These are phyloP conservation scores for Barnettozyma californica DNA, from an alignment of 805 yeast species.

Conservation along the genomic window DNA sequence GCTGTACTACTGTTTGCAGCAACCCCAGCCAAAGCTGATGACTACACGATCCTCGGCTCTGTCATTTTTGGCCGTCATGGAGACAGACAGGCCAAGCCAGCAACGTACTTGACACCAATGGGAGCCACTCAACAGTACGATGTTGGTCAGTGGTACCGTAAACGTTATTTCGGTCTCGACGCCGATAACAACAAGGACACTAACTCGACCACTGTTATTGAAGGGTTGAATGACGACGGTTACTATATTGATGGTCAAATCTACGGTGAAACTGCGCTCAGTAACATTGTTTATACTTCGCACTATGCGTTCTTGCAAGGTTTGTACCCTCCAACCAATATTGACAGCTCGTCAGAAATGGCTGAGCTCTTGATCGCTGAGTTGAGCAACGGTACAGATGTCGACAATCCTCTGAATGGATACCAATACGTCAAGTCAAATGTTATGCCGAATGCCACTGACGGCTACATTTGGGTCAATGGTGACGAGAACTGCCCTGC, in stretches of 20 bases:
- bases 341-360: conserved; percentile 15
- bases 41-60: conserved; percentile 29
- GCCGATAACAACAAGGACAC: conserved; percentile 20
- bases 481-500: conserved; percentile 41
- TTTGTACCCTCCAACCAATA: conserved; percentile 38
- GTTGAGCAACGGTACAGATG: conserved; percentile 35
- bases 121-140: conserved; percentile 35
- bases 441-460: conserved; percentile 31
- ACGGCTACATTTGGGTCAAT: conserved; percentile 35
- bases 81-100: conserved; percentile 43
- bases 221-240: conserved; percentile 31
- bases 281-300: conserved; percentile 35
- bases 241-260: conserved; percentile 32
- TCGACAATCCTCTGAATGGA: conserved; percentile 36
- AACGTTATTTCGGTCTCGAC: conserved; percentile 37
- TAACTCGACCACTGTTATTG: conserved; percentile 23
- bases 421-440: conserved; percentile 42
- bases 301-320: conserved; percentile 43
- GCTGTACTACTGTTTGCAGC: background rate
- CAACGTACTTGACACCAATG: conserved; percentile 36
- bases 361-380: conserved; percentile 27
- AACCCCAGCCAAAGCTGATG: background rate
- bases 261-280: conserved; percentile 30
- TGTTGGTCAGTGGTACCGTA: conserved; percentile 37
- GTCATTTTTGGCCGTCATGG: conserved; percentile 45